Conservation (phyloP, 805 yeast species). For the Saturnispora ahearnii region DNA sequence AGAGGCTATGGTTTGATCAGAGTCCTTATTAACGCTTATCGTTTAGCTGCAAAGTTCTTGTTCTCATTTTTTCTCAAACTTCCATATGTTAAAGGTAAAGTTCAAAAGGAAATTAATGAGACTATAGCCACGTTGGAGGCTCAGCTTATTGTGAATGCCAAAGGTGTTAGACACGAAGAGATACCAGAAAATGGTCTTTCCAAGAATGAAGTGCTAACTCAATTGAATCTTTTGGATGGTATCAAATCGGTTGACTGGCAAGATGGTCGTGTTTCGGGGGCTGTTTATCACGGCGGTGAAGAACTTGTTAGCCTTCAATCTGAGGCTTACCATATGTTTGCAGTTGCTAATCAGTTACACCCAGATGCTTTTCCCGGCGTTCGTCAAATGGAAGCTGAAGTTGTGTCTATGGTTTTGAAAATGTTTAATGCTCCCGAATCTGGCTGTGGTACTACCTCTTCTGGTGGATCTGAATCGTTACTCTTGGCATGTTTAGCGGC, state of each 20-base stretch:
- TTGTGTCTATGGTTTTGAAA: slow-evolving; percentile 80
- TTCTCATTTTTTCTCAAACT: slow-evolving; percentile 14
- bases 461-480: slow-evolving; percentile 94
- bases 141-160: slow-evolving; percentile 48
- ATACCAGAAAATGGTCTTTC: slow-evolving; percentile 58
- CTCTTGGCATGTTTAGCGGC: slow-evolving; percentile 84
- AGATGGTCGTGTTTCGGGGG: slow-evolving; percentile 83
- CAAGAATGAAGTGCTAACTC: slow-evolving; percentile 35
- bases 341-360: slow-evolving; percentile 90
- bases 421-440: slow-evolving; percentile 71
- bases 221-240: slow-evolving; percentile 40
- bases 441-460: slow-evolving; percentile 74
- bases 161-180: slow-evolving; percentile 31
- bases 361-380: slow-evolving; percentile 97
- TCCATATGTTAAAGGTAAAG: slow-evolving; percentile 39
- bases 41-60: slow-evolving; percentile 5
- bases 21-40: slow-evolving; percentile 6
- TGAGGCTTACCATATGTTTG: slow-evolving; percentile 61
- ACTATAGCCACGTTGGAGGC: slow-evolving; percentile 44
- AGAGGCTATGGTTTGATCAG: slow-evolving; percentile 23
- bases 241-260: slow-evolving; percentile 70
- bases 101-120: slow-evolving; percentile 49
- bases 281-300: slow-evolving; percentile 93
- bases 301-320: slow-evolving; percentile 68
- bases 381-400: slow-evolving; percentile 92